These are phyloP conservation scores for Tylopilus sp. DNA, from an alignment of 768 basidiomycete genomes.

Conservation along the genomic window DNA sequence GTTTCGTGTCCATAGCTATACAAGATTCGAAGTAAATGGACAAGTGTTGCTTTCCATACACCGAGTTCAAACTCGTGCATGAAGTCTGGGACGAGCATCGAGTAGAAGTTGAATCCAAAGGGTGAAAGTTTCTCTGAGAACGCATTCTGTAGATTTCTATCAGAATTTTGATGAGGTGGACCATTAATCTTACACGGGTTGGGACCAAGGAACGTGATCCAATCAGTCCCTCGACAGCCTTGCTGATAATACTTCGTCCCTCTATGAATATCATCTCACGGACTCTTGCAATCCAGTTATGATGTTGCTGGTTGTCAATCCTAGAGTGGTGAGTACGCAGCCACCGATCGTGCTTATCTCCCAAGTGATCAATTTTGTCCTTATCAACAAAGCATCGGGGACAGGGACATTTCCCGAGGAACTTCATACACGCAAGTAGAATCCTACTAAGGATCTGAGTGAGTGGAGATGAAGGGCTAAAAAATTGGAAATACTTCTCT, in stretches of 20 bases:
- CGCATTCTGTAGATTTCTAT: slow-evolving; percentile 24
- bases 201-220: neutral
- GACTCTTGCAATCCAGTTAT: neutral
- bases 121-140: slow-evolving; percentile 23
- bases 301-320: neutral
- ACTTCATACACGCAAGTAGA: no score
- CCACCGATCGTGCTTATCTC: neutral
- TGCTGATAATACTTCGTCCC: neutral
- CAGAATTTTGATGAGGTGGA: neutral
- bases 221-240: neutral
- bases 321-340: neutral
- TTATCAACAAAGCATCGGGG: slow-evolving; percentile 12
- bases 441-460: neutral
- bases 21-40: neutral
- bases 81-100: slow-evolving; percentile 28
- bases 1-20: neutral
- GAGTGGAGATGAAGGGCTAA: neutral
- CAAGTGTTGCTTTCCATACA: neutral
- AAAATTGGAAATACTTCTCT: slow-evolving; percentile 26
- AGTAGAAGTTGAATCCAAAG: slow-evolving; percentile 26
- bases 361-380: neutral
- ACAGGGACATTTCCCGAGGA: no score
- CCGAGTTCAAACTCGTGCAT: neutral
- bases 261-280: neutral
- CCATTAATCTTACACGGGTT: neutral